These are phyloP conservation scores for Sophora flavescens DNA, from an alignment of 306 rosid species.

Conservation along the genomic window DNA sequence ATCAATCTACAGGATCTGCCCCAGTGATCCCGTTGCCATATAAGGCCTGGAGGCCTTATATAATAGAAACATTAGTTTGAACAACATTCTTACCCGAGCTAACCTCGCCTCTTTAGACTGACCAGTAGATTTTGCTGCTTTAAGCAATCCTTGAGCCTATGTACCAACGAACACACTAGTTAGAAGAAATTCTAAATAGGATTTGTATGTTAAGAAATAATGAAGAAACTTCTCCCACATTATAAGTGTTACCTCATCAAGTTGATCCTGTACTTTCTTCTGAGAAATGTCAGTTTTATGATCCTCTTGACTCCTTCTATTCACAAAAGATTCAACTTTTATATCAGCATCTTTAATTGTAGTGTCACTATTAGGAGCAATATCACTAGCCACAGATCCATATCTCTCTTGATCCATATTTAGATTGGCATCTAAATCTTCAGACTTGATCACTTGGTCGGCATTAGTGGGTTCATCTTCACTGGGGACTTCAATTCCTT, in stretches of 20 bases:
- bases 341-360: slow-evolving; percentile 52
- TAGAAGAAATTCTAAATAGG: slow-evolving; percentile 51
- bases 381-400: slow-evolving; percentile 53
- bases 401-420: slow-evolving; percentile 57
- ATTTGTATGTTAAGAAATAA: slow-evolving; percentile 22
- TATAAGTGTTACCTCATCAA: slow-evolving; percentile 81
- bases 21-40: slow-evolving; percentile 20
- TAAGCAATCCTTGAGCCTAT: slow-evolving; percentile 98
- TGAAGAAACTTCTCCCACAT: slow-evolving; percentile 31
- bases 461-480: slow-evolving; percentile 50
- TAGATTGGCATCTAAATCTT: slow-evolving; percentile 51
- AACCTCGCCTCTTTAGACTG: slow-evolving; percentile 98
- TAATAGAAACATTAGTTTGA: slow-evolving; percentile 32
- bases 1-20: slow-evolving; percentile 37
- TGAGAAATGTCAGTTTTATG: slow-evolving; percentile 59
- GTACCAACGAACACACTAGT: slow-evolving; percentile 65
- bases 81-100: slow-evolving; percentile 81
- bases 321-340: slow-evolving; percentile 51
- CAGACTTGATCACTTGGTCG: slow-evolving; percentile 53
- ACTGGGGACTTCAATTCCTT: slow-evolving; percentile 54
- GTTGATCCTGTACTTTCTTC: slow-evolving; percentile 76
- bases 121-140: slow-evolving; percentile 85
- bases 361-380: slow-evolving; percentile 50
- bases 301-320: slow-evolving; percentile 62
- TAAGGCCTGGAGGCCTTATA: slow-evolving; percentile 30